A percentile compares a stretch with the other conserved stretches of the same genome.
Evolutionary conservation across 257 asterid species (phyloP).

Genomic region (Verbena officinalis): DNA sequence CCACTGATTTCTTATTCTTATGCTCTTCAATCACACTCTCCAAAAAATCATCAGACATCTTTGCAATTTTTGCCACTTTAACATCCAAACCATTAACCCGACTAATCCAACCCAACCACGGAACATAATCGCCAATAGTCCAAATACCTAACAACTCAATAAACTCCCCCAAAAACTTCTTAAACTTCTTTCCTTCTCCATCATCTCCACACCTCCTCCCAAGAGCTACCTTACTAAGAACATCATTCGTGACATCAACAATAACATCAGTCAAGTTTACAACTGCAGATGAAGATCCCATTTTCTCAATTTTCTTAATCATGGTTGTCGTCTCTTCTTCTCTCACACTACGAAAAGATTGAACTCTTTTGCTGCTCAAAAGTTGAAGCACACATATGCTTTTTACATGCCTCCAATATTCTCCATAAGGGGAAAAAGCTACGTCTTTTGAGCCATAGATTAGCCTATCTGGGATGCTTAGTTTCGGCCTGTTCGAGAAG

Average conservation of each 20-base stretch:
- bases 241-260: slow-evolving; percentile 28
- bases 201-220: slow-evolving; percentile 44
- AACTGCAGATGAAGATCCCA: slow-evolving; percentile 3
- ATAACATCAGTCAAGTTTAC: slow-evolving; percentile 42
- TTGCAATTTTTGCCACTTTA: slow-evolving; percentile 34
- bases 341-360: slow-evolving; percentile 34
- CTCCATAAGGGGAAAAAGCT: slow-evolving; percentile 44
- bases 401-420: slow-evolving; percentile 47
- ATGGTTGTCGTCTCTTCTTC: slow-evolving; percentile 47
- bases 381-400: slow-evolving; percentile 51
- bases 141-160: slow-evolving; percentile 31
- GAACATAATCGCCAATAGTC: slow-evolving; percentile 38
- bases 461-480: slow-evolving; percentile 24
- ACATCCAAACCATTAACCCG: slow-evolving; percentile 36
- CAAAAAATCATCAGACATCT: slow-evolving; percentile 40
- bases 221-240: slow-evolving; percentile 44
- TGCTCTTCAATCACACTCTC: slow-evolving; percentile 40
- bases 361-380: slow-evolving; percentile 47
- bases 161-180: slow-evolving; percentile 12
- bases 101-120: slow-evolving; percentile 48
- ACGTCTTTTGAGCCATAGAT: slow-evolving; percentile 35
- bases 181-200: slow-evolving; percentile 28
- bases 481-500: slow-evolving; percentile 46
- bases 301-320: slow-evolving; percentile 35
- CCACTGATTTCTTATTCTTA: background rate